Evolutionary conservation across 805 yeast genomes (phyloP), one percentile per base, ranked within the genome.

Genomic region (Ogataea neopini): DNA sequence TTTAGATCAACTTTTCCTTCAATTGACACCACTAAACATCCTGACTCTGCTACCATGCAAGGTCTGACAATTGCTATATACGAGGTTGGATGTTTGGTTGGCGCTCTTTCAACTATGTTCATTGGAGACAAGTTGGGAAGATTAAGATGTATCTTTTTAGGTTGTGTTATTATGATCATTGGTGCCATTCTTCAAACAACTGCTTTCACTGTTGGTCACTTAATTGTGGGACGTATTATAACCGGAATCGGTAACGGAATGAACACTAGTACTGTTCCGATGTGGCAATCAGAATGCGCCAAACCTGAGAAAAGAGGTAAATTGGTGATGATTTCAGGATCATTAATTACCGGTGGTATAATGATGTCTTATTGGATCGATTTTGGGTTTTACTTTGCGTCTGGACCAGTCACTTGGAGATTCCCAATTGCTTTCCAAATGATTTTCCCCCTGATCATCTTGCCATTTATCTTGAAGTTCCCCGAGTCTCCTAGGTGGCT

Each of bases 401-500:
- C 54, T 52, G 67, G 45, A 13, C 47, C 50, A 1, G 46, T 52
- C 9, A 23, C 57, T 8, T 71, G 71, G 64, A 58, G 72, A 47
- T 66, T 67, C 49, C 71, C 73, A 10, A 48, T 68, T 22, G 69
- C 70, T 4, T 67, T 69, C 52, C 72, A 68, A 44, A 47, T 58
- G 8, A 20, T 59, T 6, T 58, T 58, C 34, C 56, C 64, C 2
- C 10, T 53, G 4, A 29, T 52, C 9, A 45, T 56, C 7, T 9
- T 56, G 4, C 57, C 59, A 1, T 43, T 48, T 18, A 37, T 60
- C 4, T 25, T 51, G 5, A 52, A 50, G 18, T 42, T 51, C 18
- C 77, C 79, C 3, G 77, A 74, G 54, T 68, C 74, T 10, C 79
- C 79, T 19, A 63, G 77, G 57, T 72, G 76, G 75, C 54, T 71